Percentiles rank a stretch among this genome's conserved stretches.
Conservation (phyloP, 1,139 yeast species). For the Debaryomycetaceae sp. region DNA sequence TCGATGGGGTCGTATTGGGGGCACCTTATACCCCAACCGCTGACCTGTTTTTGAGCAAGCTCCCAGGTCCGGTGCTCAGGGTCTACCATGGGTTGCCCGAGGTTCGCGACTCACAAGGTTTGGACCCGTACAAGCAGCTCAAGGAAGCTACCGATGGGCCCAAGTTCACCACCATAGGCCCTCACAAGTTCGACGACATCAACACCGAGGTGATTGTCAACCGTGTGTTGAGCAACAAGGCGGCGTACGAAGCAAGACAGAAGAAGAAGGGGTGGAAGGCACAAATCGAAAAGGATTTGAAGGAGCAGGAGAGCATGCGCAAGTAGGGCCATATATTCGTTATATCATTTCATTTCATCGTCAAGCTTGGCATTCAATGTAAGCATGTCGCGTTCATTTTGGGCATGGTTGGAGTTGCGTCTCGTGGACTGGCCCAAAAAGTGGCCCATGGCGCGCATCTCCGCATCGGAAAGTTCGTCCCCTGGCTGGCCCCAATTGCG, state of each 20-base stretch:
- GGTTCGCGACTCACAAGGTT: slow-evolving; percentile 16
- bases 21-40: slow-evolving; percentile 56
- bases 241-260: slow-evolving; percentile 74
- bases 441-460: slow-evolving; percentile 13
- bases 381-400: slow-evolving; percentile 24
- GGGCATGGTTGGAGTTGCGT: slow-evolving; percentile 40
- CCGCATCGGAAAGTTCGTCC: slow-evolving; percentile 52
- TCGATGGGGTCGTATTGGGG: slow-evolving; percentile 70
- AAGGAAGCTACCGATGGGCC: slow-evolving; percentile 31
- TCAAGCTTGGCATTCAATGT: slow-evolving; percentile 23
- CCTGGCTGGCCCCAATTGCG: slow-evolving; percentile 73
- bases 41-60: slow-evolving; percentile 29
- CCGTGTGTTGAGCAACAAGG: slow-evolving; percentile 61
- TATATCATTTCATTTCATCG: slow-evolving; percentile 8
- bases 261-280: slow-evolving; percentile 74
- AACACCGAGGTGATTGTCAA: slow-evolving; percentile 63
- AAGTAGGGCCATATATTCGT: not conserved
- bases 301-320: slow-evolving; percentile 16
- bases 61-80: slow-evolving; percentile 37
- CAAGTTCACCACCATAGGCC: slow-evolving; percentile 43
- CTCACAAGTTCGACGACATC: slow-evolving; percentile 56
- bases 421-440: slow-evolving; percentile 27
- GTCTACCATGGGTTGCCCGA: slow-evolving; percentile 66
- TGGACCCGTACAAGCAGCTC: slow-evolving; percentile 42
- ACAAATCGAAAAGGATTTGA: slow-evolving; percentile 29